Evolutionary conservation across 768 basidiomycete genomes (phyloP), one percentile per base, ranked within the genome.

Genomic region (Trametes cubensis): DNA sequence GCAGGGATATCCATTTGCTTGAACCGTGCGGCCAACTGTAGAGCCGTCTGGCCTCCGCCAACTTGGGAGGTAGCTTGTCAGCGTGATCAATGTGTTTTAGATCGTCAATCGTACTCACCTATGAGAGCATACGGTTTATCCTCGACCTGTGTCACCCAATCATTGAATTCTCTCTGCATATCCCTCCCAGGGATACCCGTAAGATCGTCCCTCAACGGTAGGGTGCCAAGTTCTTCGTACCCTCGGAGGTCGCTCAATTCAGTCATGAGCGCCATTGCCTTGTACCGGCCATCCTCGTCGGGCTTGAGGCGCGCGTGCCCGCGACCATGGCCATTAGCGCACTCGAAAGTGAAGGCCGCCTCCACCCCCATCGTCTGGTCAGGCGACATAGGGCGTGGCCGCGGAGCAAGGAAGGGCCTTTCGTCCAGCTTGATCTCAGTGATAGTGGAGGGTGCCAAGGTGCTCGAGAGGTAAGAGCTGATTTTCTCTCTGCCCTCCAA

Each of bases 21-120:
- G 57, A 92, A 74, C n/a, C 87, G 78, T 2, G 87, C 87, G 0
- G 89, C 88, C 2, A 84, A 69, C 42, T 80, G 83, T 28, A 94
- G 73, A 1, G 89, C 91, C 63, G 80, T 82, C 58, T 90, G 90
- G 0, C 87, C 88, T 0, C 80, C 87, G 13, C 87, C 86, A 20
- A 89, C 74, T 63, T 25, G 6, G 18, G 67, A 23, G 5, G 7
- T 11, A 39, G 40, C 40, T 3, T 4, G 14, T 34, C 10, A 64
- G 21, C 17, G 13, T 20, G 42, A 10, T 28, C 15, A 38, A 14
- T 17, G 0, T 8, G 28, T 21, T 83, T 4, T 15, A 17, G 20
- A 44, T 26, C 14, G 23, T 34, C 49, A 13, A 7, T 44, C 1
- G 18, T 39, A 30, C 17, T 50, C 44, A 46, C 49, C 34, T 20